A percentile compares a stretch with the other conserved stretches of the same genome.
Evolutionary conservation across 108 stramenopile species (phyloP).

Genomic region (Licmophora abbreviata): DNA sequence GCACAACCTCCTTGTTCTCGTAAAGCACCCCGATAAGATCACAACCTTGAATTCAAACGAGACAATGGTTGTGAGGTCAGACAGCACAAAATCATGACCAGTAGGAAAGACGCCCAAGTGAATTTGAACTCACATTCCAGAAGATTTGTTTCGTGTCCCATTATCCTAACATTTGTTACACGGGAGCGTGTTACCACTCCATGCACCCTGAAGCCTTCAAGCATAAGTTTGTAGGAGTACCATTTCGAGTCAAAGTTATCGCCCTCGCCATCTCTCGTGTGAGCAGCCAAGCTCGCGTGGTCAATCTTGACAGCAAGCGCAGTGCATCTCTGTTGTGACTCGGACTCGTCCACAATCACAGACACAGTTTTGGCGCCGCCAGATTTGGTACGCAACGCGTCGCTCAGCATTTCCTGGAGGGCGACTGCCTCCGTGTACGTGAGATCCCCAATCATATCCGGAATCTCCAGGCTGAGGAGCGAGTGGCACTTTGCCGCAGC

Average conservation of each 20-base stretch:
- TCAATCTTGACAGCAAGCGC: constrained; percentile 26
- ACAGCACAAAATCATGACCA: no score
- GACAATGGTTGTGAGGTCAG: no score
- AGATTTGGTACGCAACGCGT: no score
- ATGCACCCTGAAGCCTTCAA: constrained; percentile 19
- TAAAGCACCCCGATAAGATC: no score
- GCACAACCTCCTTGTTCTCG: no score
- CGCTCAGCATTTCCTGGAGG: neutral
- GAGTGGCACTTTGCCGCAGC: constrained; percentile 40
- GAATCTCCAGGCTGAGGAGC: constrained; percentile 32
- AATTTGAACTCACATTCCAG: constrained; percentile 39
- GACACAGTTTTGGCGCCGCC: neutral
- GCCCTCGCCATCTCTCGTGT: neutral
- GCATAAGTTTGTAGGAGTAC: constrained; percentile 20
- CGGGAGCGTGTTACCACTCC: constrained; percentile 10
- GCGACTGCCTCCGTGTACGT: constrained; percentile 25
- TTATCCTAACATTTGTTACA: constrained; percentile 22
- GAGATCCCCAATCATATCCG: constrained; percentile 45
- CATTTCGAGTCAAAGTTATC: constrained; percentile 12
- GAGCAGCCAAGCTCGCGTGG: constrained; percentile 23
- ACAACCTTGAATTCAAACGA: no score
- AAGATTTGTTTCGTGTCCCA: constrained; percentile 27
- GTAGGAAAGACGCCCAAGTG: no score
- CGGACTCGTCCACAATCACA: neutral
- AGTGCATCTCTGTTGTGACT: constrained; percentile 1